phyloP scores from a whole-genome alignment of 169 alveolate species.

The Plasmodium cynomolgi region DNA sequence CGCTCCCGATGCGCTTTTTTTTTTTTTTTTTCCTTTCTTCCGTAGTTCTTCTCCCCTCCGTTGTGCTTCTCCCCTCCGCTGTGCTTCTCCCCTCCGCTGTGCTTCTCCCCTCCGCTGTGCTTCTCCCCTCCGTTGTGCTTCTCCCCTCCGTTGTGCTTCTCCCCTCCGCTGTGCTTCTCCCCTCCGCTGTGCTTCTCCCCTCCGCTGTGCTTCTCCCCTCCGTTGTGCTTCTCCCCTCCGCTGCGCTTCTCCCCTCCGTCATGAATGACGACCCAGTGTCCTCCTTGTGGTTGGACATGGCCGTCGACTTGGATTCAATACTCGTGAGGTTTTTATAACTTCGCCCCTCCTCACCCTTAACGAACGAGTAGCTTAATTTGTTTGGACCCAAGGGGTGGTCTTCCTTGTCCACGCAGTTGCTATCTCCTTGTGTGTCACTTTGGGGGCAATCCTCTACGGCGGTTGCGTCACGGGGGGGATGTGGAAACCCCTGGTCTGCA shows the following conservation, averaged over 20 bases:
- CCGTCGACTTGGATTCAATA: constrained; percentile 52
- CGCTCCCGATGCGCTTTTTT: background rate
- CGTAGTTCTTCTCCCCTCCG: background rate
- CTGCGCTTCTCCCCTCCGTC: background rate
- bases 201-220: too few species aligned
- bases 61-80: background rate
- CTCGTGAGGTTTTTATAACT: constrained; percentile 29
- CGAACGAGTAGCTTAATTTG: background rate
- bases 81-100: background rate
- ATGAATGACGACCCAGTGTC: background rate
- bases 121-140: too few species aligned
- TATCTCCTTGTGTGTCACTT: background rate
- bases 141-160: too few species aligned
- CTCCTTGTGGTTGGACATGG: constrained; percentile 24
- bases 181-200: too few species aligned
- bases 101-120: too few species aligned
- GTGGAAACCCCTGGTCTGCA: background rate
- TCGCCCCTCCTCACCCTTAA: background rate
- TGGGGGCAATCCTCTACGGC: background rate
- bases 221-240: too few species aligned
- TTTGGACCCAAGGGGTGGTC: background rate
- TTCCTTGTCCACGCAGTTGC: background rate
- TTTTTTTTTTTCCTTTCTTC: background rate
- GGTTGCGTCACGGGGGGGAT: background rate
- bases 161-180: too few species aligned